Percentiles rank a stretch among this genome's conserved stretches.
phyloP scores from a whole-genome alignment of 306 rosid species.

The Medicago lupulina region DNA sequence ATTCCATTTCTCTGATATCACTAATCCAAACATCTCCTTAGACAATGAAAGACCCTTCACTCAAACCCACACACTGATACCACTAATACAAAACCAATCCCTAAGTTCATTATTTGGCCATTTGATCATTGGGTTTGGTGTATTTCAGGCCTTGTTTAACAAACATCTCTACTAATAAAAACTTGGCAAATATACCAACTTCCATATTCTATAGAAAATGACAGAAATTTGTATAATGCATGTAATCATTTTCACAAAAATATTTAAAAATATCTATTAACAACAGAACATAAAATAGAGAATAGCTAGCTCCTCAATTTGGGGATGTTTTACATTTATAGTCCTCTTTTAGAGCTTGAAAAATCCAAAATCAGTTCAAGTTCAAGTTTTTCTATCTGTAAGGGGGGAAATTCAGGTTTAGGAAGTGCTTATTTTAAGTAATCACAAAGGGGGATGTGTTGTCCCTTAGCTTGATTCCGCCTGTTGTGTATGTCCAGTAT shows the following conservation, averaged over 20 bases:
- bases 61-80: too few species aligned
- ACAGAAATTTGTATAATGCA: background rate
- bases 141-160: background rate
- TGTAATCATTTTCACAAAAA: background rate
- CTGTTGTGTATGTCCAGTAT: background rate
- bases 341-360: background rate
- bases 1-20: too few species aligned
- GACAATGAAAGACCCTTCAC: too few species aligned
- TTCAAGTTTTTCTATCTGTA: conserved; percentile 1
- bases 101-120: background rate
- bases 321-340: background rate
- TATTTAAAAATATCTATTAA: background rate
- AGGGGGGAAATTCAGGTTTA: background rate
- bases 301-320: background rate
- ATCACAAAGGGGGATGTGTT: background rate
- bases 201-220: background rate
- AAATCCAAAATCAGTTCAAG: background rate
- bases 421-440: background rate
- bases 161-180: background rate
- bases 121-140: background rate
- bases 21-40: too few species aligned
- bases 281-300: background rate
- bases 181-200: background rate
- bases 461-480: conserved; percentile 1
- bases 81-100: too few species aligned